Base-by-base conservation (phyloP, 805 yeast species). In the Candida adriatica region DNA sequence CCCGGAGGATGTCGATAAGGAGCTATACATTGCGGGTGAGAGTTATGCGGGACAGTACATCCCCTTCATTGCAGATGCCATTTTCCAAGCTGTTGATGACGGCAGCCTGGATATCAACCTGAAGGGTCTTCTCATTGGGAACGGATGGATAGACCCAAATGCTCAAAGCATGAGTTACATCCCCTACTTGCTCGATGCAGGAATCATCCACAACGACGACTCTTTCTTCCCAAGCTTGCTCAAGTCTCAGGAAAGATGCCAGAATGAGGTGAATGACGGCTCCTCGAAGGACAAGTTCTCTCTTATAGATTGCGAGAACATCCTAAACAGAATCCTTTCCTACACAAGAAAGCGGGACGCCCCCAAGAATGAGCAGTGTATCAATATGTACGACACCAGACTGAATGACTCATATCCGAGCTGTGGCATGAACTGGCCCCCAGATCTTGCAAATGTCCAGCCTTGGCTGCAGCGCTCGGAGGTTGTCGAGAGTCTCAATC, bases 21-120 rank as follows among this genome's bases (percentile, higher is more conserved):
- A 84, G 18, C 61, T 92, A 2, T 74, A 76, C 42, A 56, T 92
- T 20, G 94, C 95, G 0, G 98, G 98, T 18, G 98, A 92, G 61
- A 83, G 95, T 43, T 92, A 81, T 59, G 97, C 97, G 1, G 98
- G 98, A 14, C 96, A 92, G 54, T 92, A 86, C 53, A 82, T 92
- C 33, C 97, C 98, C 1, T 84, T 81, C 55, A 73, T 88, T 38
- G 94, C 90, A 0, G 62, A 70, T 23, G 75, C 73, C 2, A 64
- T 90, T 5, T 45, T 74, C 29, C 59, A 65, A 2, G 59, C 70
- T 23, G 73, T 78, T 48, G 42, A 59, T 13, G 38, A 24, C 5
- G 34, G 36, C 1, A 34, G 38, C 5, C 26, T 29, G 4, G 18
- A 37, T 8, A 42, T 68, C 21, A 63, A 77, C 34, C 54, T 88